Conservation (phyloP, 106 monocot species). For the Acorus calamus region DNA sequence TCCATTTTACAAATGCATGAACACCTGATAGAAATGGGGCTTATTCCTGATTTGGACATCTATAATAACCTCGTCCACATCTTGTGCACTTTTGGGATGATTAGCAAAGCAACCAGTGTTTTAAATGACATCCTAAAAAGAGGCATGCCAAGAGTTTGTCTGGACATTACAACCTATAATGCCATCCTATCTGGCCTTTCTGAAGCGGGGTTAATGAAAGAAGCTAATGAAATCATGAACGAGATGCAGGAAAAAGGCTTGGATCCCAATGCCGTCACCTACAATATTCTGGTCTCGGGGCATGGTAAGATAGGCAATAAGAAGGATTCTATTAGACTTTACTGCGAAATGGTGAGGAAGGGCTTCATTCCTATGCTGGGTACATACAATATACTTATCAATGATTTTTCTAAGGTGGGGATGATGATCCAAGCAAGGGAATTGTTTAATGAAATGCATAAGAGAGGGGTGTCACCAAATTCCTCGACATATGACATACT, state of each 20-base stretch:
- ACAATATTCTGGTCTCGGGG: conserved; percentile 65
- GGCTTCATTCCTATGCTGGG: conserved; percentile 66
- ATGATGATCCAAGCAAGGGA: conserved; percentile 89
- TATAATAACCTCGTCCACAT: conserved; percentile 57
- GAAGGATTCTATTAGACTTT: conserved; percentile 60
- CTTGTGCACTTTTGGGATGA: conserved; percentile 69
- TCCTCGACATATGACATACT: conserved; percentile 82
- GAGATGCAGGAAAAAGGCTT: conserved; percentile 59
- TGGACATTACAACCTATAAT: conserved; percentile 58
- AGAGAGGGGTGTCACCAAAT: conserved; percentile 53
- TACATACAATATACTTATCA: conserved; percentile 83
- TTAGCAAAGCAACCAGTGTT: conserved; percentile 35
- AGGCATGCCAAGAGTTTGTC: conserved; percentile 51
- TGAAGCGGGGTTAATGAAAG: conserved; percentile 41
- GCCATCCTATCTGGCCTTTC: conserved; percentile 52
- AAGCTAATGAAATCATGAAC: conserved; percentile 35
- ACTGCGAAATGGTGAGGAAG: conserved; percentile 82
- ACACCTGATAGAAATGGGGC: conserved; percentile 41
- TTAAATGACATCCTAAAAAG: conserved; percentile 51
- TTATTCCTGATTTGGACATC: conserved; percentile 34
- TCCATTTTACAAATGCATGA: conserved; percentile 52
- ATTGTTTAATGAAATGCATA: conserved; percentile 72
- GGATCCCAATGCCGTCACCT: conserved; percentile 45
- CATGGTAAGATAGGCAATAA: conserved; percentile 63
- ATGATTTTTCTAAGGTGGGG: conserved; percentile 60